Evolutionary conservation across 2,329 filamentous ascomycete species (phyloP).

Genomic region (Monosporascus cannonballus): DNA sequence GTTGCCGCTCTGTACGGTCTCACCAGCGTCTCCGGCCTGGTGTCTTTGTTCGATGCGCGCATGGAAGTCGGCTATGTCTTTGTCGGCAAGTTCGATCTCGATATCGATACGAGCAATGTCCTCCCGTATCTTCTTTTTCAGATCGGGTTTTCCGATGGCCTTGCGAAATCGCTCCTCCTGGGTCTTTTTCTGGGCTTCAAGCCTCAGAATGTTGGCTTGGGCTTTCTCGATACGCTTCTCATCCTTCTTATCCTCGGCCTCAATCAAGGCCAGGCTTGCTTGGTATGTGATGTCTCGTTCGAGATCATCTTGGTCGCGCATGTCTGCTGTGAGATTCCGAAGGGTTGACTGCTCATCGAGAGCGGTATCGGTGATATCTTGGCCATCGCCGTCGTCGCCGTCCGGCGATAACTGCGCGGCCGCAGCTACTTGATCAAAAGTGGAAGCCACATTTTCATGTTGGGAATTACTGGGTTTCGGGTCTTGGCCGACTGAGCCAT

Average conservation of each 20-base stretch:
- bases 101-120: constrained; percentile 62
- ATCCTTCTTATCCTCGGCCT: constrained; percentile 58
- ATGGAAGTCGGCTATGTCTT: constrained; percentile 75
- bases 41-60: constrained; percentile 73
- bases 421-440: constrained; percentile 3
- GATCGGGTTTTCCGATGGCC: constrained; percentile 37
- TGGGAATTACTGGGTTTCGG: neutral
- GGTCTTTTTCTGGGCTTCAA: constrained; percentile 59
- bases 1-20: constrained; percentile 40
- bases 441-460: constrained; percentile 1
- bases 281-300: constrained; percentile 75
- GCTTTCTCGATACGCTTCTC: constrained; percentile 56
- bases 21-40: constrained; percentile 39
- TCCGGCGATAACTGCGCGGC: constrained; percentile 4
- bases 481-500: constrained; percentile 1
- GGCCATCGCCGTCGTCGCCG: constrained; percentile 2
- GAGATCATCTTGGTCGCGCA: constrained; percentile 82
- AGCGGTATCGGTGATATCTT: constrained; percentile 1
- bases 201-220: constrained; percentile 46
- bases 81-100: constrained; percentile 58
- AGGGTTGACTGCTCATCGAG: constrained; percentile 56
- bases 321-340: constrained; percentile 57
- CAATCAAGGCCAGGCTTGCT: constrained; percentile 52
- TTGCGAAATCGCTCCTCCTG: constrained; percentile 41
- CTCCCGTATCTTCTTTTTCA: constrained; percentile 52